phyloP scores from a whole-genome alignment of 495 filamentous ascomycete genomes.

The Talaromyces wortmannii region DNA sequence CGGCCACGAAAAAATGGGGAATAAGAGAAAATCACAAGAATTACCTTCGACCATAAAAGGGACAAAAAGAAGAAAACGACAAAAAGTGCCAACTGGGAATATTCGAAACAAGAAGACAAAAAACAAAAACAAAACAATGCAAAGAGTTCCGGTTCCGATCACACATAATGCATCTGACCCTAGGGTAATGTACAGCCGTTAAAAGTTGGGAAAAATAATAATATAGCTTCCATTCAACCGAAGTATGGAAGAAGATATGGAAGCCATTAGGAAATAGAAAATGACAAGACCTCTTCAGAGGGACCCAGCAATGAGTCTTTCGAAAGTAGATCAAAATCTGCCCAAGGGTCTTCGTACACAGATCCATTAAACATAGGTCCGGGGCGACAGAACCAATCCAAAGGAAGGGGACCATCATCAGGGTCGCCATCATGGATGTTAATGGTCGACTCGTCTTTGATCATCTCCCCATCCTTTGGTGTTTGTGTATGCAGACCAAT shows the following conservation, averaged over 20 bases:
- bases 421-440: slow-evolving; percentile 9
- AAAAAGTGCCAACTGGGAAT: background rate
- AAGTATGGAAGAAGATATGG: background rate
- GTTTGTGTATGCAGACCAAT: slow-evolving; percentile 26
- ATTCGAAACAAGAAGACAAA: background rate
- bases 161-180: background rate
- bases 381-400: slow-evolving; percentile 25
- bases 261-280: background rate
- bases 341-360: slow-evolving; percentile 18
- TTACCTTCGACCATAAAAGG: slow-evolving; percentile 3
- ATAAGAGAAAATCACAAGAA: background rate
- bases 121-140: background rate
- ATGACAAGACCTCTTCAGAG: background rate
- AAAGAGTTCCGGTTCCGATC: background rate
- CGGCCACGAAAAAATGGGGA: background rate
- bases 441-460: slow-evolving; percentile 12
- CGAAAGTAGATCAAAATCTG: slow-evolving; percentile 25
- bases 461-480: slow-evolving; percentile 23
- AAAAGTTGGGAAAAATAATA: background rate
- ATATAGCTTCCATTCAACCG: background rate
- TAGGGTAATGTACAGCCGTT: background rate
- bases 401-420: slow-evolving; percentile 24
- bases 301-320: background rate
- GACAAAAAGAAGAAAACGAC: background rate
- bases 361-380: slow-evolving; percentile 15